Evolutionary conservation across 306 rosid genomes (phyloP).

Genomic region (Lagenaria siceraria): DNA sequence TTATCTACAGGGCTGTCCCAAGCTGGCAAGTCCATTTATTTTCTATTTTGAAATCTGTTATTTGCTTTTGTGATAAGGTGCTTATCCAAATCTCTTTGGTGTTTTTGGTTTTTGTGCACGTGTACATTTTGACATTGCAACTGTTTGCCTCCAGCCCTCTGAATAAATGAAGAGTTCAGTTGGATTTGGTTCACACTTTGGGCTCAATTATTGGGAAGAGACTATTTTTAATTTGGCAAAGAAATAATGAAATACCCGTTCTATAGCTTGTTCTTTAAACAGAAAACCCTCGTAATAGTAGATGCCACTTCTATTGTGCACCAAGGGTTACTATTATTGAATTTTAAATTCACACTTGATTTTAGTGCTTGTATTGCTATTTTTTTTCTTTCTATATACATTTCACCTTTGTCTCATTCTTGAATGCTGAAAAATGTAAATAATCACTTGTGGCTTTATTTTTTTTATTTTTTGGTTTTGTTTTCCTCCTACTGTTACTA

Average conservation of each 20-base stretch:
- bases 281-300: neutral
- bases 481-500: neutral
- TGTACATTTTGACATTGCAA: neutral
- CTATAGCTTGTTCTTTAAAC: neutral
- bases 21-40: constrained; percentile 53
- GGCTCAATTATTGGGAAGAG: neutral
- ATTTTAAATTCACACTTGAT: neutral
- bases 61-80: neutral
- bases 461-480: neutral
- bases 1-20: constrained; percentile 92
- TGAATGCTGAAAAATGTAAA: neutral
- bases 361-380: neutral
- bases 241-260: neutral
- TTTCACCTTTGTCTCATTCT: neutral
- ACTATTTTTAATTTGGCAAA: neutral
- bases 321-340: neutral
- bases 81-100: neutral
- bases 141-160: neutral
- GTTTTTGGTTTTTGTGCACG: neutral
- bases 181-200: neutral
- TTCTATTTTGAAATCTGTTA: neutral
- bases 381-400: too few relatives aligned
- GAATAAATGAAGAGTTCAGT: neutral
- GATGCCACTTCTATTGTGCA: neutral
- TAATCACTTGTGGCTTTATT: neutral